Percentiles rank a stretch among this genome's conserved stretches.
Evolutionary conservation across 139 green algal genomes (phyloP).

Genomic region (Tetratostichococcus sp.): DNA sequence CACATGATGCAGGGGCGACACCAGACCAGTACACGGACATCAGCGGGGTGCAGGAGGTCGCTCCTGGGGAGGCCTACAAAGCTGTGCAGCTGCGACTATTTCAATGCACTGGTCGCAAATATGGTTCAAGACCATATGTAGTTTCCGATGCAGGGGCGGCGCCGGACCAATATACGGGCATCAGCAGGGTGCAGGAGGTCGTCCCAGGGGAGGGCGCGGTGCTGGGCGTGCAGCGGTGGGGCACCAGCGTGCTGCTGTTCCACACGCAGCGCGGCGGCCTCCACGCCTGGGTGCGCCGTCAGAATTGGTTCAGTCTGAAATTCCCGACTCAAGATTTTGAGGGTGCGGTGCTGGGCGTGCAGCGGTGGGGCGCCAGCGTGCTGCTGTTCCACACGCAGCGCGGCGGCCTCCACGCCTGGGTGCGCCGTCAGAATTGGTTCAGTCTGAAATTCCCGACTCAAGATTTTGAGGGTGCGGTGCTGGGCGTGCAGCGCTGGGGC

Average conservation of each 20-base stretch:
- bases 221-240: slow-evolving; percentile 56
- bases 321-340: not conserved
- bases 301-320: too few species aligned
- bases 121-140: not conserved
- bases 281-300: slow-evolving; percentile 38
- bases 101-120: not conserved
- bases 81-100: too few species aligned
- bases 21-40: too few species aligned
- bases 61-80: too few species aligned
- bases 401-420: slow-evolving; percentile 66
- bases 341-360: slow-evolving; percentile 57
- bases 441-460: too few species aligned
- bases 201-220: slow-evolving; percentile 40
- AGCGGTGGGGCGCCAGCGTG: slow-evolving; percentile 45
- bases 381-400: slow-evolving; percentile 64
- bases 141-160: not conserved
- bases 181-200: slow-evolving; percentile 25
- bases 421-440: not conserved
- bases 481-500: slow-evolving; percentile 56
- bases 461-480: slow-evolving; percentile 38
- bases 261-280: slow-evolving; percentile 65
- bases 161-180: slow-evolving; percentile 57
- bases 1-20: too few species aligned
- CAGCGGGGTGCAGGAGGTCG: too few species aligned
- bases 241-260: slow-evolving; percentile 56